A percentile compares a stretch with the other conserved stretches of the same genome.
phyloP scores from a whole-genome alignment of 75 land plant species.

The Pinus tabuliformis region DNA sequence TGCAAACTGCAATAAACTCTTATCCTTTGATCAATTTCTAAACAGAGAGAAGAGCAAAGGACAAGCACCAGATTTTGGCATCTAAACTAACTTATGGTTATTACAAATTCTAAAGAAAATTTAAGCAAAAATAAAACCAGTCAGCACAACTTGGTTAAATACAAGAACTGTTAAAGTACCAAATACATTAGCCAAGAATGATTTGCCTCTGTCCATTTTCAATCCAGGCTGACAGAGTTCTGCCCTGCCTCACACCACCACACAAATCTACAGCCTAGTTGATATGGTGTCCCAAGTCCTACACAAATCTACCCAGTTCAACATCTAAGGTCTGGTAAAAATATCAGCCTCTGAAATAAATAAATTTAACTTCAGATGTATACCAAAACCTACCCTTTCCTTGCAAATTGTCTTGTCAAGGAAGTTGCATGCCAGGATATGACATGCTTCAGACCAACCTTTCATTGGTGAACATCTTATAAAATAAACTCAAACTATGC shows the following conservation, averaged over 20 bases:
- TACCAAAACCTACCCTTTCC: not conserved
- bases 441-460: not conserved
- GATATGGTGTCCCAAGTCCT: slow-evolving; percentile 2
- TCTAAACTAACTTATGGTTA: no score
- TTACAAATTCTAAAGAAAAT: not conserved
- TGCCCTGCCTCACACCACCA: not conserved
- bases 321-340: not conserved
- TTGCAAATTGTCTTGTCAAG: not conserved
- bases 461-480: not conserved
- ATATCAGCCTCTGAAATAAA: not conserved
- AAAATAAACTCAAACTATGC: not conserved
- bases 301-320: slow-evolving; percentile 5
- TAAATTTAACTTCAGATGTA: slow-evolving; percentile 1
- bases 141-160: not conserved
- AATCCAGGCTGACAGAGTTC: slow-evolving; percentile 8
- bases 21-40: not conserved
- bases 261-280: slow-evolving; percentile 7
- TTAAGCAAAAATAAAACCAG: not conserved
- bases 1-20: not conserved
- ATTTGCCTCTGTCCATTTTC: slow-evolving; percentile 9
- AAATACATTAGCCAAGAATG: slow-evolving; percentile 13
- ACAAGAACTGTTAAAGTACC: not conserved
- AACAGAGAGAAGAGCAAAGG: not conserved
- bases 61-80: not conserved
- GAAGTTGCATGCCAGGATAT: not conserved